A percentile compares a stretch with the other conserved stretches of the same genome.
Evolutionary conservation across 495 filamentous ascomycete species (phyloP).

Genomic region (Achaetomiella virescens): DNA sequence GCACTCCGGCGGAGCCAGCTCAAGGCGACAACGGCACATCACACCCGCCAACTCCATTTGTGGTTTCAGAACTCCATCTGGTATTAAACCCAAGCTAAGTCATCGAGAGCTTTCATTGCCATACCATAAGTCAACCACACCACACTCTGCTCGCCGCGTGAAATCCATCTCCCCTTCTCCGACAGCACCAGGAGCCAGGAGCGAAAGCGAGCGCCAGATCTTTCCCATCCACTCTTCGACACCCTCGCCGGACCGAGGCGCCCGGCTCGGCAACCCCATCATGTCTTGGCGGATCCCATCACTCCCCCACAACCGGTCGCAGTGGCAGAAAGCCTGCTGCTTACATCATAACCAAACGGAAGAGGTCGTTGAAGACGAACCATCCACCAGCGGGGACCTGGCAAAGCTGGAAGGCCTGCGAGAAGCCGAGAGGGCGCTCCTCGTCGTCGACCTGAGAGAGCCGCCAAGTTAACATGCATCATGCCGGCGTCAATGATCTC

Average conservation of each 20-base stretch:
- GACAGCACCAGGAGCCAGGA: not conserved
- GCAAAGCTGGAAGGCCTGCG: slow-evolving; percentile 75
- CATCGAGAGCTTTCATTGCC: not conserved
- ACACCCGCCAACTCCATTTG: not conserved
- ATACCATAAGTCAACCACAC: not conserved
- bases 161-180: not conserved
- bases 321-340: not conserved
- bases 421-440: slow-evolving; percentile 73
- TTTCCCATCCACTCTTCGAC: not conserved
- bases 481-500: not conserved
- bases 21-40: not conserved
- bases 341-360: slow-evolving; percentile 67
- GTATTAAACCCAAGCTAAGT: slow-evolving; percentile 10
- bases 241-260: not conserved
- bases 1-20: not conserved
- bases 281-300: not conserved
- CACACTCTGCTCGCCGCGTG: not conserved
- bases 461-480: not conserved
- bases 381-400: slow-evolving; percentile 63
- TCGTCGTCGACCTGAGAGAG: slow-evolving; percentile 68
- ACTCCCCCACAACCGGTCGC: not conserved
- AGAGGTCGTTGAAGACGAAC: slow-evolving; percentile 88
- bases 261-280: not conserved
- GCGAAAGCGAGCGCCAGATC: not conserved
- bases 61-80: slow-evolving; percentile 1